Evolutionary conservation across 2,329 filamentous ascomycete species (phyloP).

Genomic region (Chaetomiaceae sp.): DNA sequence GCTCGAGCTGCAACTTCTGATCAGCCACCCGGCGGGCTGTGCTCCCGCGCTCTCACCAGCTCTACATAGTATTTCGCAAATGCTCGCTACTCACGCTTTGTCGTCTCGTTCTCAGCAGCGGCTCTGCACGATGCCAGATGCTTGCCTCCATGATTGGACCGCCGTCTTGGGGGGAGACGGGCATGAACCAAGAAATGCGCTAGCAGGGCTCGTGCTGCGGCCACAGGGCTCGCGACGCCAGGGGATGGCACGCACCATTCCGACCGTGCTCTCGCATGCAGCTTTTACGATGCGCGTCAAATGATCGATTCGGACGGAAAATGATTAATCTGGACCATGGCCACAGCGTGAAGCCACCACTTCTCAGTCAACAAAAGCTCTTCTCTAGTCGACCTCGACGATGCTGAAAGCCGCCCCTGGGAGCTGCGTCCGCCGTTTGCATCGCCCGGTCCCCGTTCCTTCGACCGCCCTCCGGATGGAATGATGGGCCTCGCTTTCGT

Average conservation of each 20-base stretch:
- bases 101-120: not conserved
- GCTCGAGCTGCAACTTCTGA: too few species aligned
- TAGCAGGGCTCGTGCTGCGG: constrained; percentile 11
- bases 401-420: too few species aligned
- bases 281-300: constrained; percentile 8
- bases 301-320: not conserved
- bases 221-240: constrained; percentile 18
- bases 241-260: constrained; percentile 8
- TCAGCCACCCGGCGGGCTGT: too few species aligned
- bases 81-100: too few species aligned
- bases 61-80: too few species aligned
- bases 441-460: not conserved
- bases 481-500: not conserved
- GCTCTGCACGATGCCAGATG: constrained; percentile 3
- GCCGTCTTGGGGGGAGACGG: not conserved
- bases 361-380: too few species aligned
- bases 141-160: constrained; percentile 6
- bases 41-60: too few species aligned
- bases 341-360: not conserved
- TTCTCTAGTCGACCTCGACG: too few species aligned
- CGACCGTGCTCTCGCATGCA: constrained; percentile 11
- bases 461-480: not conserved
- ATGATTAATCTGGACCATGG: constrained; percentile 13
- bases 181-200: constrained; percentile 6
- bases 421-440: not conserved